phyloP scores from a whole-genome alignment of 2,329 filamentous ascomycete species.

The Tympanopsis confertula region DNA sequence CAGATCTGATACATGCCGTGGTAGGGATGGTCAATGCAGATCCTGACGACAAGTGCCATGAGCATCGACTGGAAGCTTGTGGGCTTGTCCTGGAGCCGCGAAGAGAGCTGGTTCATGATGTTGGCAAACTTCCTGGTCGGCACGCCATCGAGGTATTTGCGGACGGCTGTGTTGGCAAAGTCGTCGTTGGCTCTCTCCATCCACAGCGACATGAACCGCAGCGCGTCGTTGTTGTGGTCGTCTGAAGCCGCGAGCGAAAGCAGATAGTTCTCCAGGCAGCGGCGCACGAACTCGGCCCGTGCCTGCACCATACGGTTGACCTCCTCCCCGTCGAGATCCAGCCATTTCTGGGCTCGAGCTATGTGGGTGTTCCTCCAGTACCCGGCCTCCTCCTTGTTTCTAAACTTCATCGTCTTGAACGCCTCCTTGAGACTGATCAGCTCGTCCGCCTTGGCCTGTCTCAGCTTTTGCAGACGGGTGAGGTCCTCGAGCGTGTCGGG shows the following conservation, averaged over 20 bases:
- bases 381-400: slow-evolving; percentile 29
- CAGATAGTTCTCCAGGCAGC: slow-evolving; percentile 88
- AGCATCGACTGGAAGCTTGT: slow-evolving; percentile 68
- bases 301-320: slow-evolving; percentile 67
- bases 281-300: slow-evolving; percentile 70
- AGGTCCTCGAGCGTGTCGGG: slow-evolving; percentile 76
- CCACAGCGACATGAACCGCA: slow-evolving; percentile 91
- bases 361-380: slow-evolving; percentile 45
- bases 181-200: slow-evolving; percentile 71
- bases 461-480: slow-evolving; percentile 65
- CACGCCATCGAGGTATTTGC: slow-evolving; percentile 57
- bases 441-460: slow-evolving; percentile 71
- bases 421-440: slow-evolving; percentile 60
- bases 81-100: slow-evolving; percentile 65
- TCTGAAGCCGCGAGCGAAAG: slow-evolving; percentile 76
- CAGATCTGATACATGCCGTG: slow-evolving; percentile 97
- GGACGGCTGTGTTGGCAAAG: slow-evolving; percentile 67
- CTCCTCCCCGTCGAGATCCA: slow-evolving; percentile 80
- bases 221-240: slow-evolving; percentile 74
- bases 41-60: slow-evolving; percentile 62
- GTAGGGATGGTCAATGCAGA: slow-evolving; percentile 86
- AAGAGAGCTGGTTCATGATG: slow-evolving; percentile 91
- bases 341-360: slow-evolving; percentile 71
- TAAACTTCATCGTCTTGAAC: slow-evolving; percentile 22
- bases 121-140: slow-evolving; percentile 85